A percentile compares a stretch with the other conserved stretches of the same genome.
phyloP scores from a whole-genome alignment of 768 basidiomycete genomes.

The Mycena rebaudengoi region DNA sequence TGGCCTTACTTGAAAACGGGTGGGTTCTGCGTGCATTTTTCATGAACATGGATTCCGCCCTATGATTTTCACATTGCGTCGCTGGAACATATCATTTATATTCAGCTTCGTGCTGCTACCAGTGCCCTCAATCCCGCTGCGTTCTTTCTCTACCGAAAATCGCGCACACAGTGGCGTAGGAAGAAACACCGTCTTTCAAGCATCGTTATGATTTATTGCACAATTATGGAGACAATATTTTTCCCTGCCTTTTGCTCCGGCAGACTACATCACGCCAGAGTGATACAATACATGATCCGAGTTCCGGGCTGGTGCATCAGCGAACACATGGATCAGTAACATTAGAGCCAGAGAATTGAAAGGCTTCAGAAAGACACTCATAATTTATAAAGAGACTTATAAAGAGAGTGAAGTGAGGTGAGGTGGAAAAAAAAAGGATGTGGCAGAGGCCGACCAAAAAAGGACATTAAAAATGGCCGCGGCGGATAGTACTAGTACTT shows the following conservation, averaged over 20 bases:
- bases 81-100: slow-evolving; percentile 2
- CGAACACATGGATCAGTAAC: slow-evolving; percentile 4
- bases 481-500: slow-evolving; percentile 9
- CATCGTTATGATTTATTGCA: neutral
- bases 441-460: slow-evolving; percentile 4
- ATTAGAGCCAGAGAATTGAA: slow-evolving; percentile 10
- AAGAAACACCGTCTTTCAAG: neutral
- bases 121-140: neutral
- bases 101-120: neutral
- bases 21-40: slow-evolving; percentile 3
- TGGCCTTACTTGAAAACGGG: too few relatives aligned
- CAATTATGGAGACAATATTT: slow-evolving; percentile 7
- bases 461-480: slow-evolving; percentile 9
- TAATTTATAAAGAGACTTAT: too few relatives aligned
- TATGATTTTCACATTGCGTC: slow-evolving; percentile 5
- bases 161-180: neutral
- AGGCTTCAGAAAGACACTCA: slow-evolving; percentile 9
- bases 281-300: slow-evolving; percentile 6
- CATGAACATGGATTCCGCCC: neutral
- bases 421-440: slow-evolving; percentile 9
- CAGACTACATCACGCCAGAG: slow-evolving; percentile 1
- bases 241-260: neutral
- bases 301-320: slow-evolving; percentile 2
- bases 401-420: slow-evolving; percentile 11
- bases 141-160: slow-evolving; percentile 3